phyloP scores from a whole-genome alignment of 2,329 filamentous ascomycete species.

The Paramyrothecium roridum region DNA sequence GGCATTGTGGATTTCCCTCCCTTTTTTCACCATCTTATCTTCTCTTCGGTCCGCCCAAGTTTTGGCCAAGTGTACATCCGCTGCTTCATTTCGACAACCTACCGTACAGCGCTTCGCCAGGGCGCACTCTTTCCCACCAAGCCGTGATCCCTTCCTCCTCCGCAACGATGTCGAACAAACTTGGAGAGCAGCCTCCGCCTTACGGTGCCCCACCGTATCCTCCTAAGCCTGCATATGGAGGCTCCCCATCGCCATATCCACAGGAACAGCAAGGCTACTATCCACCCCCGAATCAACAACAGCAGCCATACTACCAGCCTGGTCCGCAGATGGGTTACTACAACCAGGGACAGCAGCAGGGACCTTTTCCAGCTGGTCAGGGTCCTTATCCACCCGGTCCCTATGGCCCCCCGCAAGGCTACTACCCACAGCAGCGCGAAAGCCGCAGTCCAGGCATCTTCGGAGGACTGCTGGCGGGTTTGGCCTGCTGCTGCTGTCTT shows the following conservation, averaged over 20 bases:
- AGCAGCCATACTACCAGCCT: constrained; percentile 14
- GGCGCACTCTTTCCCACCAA: neutral
- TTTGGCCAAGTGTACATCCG: no score
- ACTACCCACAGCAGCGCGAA: constrained; percentile 29
- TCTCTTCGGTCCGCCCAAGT: neutral
- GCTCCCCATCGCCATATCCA: constrained; percentile 31
- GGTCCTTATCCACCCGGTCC: constrained; percentile 32
- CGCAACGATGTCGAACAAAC: constrained; percentile 39
- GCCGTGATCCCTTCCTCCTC: neutral
- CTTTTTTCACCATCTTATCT: neutral
- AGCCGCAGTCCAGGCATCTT: constrained; percentile 32
- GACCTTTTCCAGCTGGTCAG: constrained; percentile 28
- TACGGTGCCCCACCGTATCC: constrained; percentile 36
- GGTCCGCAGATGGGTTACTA: constrained; percentile 26
- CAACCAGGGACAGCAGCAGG: constrained; percentile 26
- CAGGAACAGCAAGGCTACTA: constrained; percentile 21
- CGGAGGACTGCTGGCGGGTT: constrained; percentile 44
- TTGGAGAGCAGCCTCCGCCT: constrained; percentile 42
- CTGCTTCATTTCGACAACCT: no score
- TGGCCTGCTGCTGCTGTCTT: constrained; percentile 58
- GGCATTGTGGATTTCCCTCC: neutral
- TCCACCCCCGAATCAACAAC: constrained; percentile 10
- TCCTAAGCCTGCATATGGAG: constrained; percentile 42
- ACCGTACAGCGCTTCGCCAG: no score
- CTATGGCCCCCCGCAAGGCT: constrained; percentile 33